A percentile compares a stretch with the other conserved stretches of the same genome.
These are phyloP conservation scores for Lablab purpureus DNA, from an alignment of 306 rosid species.

Conservation along the genomic window DNA sequence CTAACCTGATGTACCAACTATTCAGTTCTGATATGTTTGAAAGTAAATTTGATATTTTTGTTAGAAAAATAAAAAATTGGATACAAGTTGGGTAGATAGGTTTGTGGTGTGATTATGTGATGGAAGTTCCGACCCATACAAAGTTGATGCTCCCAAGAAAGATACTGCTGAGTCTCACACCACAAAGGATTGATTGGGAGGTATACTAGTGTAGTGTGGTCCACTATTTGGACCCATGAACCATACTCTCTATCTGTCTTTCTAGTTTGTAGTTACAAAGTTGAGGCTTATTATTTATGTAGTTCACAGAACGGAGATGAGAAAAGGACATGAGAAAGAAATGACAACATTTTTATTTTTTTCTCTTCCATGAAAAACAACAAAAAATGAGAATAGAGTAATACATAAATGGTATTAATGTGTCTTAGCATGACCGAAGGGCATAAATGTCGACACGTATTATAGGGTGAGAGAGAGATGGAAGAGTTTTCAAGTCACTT, in stretches of 20 bases:
- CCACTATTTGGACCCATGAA: slow-evolving; percentile 54
- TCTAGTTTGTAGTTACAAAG: slow-evolving; percentile 37
- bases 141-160: slow-evolving; percentile 74
- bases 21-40: slow-evolving; percentile 33
- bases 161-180: slow-evolving; percentile 59
- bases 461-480: background rate
- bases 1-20: slow-evolving; percentile 55
- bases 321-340: slow-evolving; percentile 41
- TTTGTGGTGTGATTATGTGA: slow-evolving; percentile 41
- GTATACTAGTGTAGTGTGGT: slow-evolving; percentile 40
- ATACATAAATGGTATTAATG: slow-evolving; percentile 4
- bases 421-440: slow-evolving; percentile 18
- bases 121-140: slow-evolving; percentile 51
- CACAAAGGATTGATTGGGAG: slow-evolving; percentile 50
- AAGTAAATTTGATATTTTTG: slow-evolving; percentile 26
- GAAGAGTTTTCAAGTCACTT: slow-evolving; percentile 40
- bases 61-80: background rate
- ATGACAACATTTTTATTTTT: slow-evolving; percentile 30
- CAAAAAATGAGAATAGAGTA: slow-evolving; percentile 8
- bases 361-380: slow-evolving; percentile 44
- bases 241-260: slow-evolving; percentile 40
- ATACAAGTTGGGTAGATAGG: background rate
- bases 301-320: slow-evolving; percentile 46
- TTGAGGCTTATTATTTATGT: slow-evolving; percentile 50
- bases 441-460: slow-evolving; percentile 29